Evolutionary conservation across 2,329 filamentous ascomycete species (phyloP), one percentile per base, ranked within the genome.

Genomic region (Diplodia sapinea): DNA sequence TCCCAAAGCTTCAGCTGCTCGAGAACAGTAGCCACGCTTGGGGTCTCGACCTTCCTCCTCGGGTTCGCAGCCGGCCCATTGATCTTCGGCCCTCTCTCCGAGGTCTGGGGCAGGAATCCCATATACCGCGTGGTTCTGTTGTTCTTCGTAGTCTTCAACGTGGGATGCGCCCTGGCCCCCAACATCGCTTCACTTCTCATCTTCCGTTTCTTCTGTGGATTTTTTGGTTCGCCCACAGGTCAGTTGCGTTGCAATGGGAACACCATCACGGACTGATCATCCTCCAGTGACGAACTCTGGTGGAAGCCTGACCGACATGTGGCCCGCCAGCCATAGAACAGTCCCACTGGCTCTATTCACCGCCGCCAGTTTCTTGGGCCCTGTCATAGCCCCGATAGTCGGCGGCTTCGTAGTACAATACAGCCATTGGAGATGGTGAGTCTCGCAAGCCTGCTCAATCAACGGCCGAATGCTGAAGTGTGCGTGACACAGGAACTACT

Each of bases 251-350:
- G 9, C 33, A 12, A 11, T 12, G 33, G 31, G 2, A 36, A 2
- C 9, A 6, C 11, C 3, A 36, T 12, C 9, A 36, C 11, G 33
- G 33, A 11, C 33, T 36, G 33, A 36, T 11, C 33, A 11, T 11
- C 9, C 3, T 36, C 17, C 56, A 64, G 63, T 70, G 7, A 66
- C 67, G 40, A 70, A 69, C 13, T 68, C 62, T 11, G 68, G 68
- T 20, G 65, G 69, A 5, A 83, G 89, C 61, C 88, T 92, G 17
- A 85, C 85, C 15, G 91, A 94, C 56, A 91, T 73, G 88, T 94
- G 23, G 92, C 92, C 3, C 80, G 94, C 17, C 90, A 90, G 55
- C 92, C 97, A 79, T 91, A 89, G 6, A 83, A 96, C 43, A 96
- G 92, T 88, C 87, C 81, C 89, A 83, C 75, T 79, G 83, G 64